These are phyloP conservation scores for Kalmanozyma brasiliensis DNA, from an alignment of 1,284 basidiomycete genomes.

Conservation along the genomic window DNA sequence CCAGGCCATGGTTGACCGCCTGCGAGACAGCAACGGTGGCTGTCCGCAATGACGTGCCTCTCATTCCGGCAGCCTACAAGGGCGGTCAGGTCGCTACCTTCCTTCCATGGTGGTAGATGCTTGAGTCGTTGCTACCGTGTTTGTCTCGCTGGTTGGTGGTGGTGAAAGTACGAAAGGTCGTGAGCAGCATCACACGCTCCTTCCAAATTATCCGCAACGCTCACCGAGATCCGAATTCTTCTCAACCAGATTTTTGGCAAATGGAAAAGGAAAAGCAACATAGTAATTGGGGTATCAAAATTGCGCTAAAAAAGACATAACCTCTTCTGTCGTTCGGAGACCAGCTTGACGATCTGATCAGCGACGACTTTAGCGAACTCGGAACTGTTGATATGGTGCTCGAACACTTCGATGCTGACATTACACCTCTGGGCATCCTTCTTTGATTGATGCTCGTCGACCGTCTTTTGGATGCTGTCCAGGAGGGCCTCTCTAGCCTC, in stretches of 20 bases:
- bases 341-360: constrained; percentile 5
- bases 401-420: constrained; percentile 6
- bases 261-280: too few relatives aligned
- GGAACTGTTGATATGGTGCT: constrained; percentile 35
- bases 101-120: too few relatives aligned
- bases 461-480: constrained; percentile 3
- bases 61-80: background rate
- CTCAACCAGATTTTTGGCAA: too few relatives aligned
- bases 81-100: background rate
- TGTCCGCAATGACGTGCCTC: constrained; percentile 9
- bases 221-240: too few relatives aligned
- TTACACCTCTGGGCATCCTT: background rate
- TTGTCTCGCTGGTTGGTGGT: too few relatives aligned
- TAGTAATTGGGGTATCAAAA: background rate
- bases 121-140: background rate
- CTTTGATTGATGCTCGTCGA: constrained; percentile 1
- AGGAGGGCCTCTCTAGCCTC: constrained; percentile 21
- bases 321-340: constrained; percentile 1
- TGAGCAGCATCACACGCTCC: too few relatives aligned
- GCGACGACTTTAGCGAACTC: constrained; percentile 28
- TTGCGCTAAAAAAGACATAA: background rate
- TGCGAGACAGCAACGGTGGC: constrained; percentile 9
- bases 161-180: background rate
- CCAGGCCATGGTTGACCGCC: background rate
- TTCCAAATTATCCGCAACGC: too few relatives aligned